A percentile compares a stretch with the other conserved stretches of the same genome.
Evolutionary conservation across 108 stramenopile genomes (phyloP).

Genomic region (Nitzschia sp.): DNA sequence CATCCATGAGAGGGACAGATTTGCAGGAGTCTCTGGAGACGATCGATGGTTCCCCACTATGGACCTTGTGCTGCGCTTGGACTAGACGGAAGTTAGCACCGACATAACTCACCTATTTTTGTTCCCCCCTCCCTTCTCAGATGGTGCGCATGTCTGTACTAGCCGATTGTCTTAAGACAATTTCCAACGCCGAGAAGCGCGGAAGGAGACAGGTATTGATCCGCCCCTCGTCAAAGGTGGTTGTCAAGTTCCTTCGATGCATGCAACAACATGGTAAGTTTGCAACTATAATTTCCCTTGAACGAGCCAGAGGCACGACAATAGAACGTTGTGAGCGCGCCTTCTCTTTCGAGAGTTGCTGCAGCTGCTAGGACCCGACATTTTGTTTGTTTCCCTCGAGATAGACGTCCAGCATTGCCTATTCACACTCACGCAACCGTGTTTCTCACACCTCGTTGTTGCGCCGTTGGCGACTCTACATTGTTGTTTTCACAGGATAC

Average conservation of each 20-base stretch:
- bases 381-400: conserved; percentile 27
- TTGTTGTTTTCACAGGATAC: conserved; percentile 82
- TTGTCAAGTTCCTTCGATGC: conserved; percentile 98
- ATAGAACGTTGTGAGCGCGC: conserved; percentile 44
- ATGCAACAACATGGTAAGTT: conserved; percentile 99
- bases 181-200: conserved; percentile 99
- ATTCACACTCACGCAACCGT: conserved; percentile 66
- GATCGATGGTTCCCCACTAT: no score
- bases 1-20: no score
- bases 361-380: conserved; percentile 54
- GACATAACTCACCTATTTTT: background rate
- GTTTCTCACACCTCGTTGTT: conserved; percentile 29
- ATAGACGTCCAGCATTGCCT: conserved; percentile 29
- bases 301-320: conserved; percentile 11
- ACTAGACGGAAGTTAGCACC: no score
- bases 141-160: conserved; percentile 99
- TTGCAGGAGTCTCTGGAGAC: no score
- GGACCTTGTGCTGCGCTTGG: no score
- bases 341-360: conserved; percentile 29
- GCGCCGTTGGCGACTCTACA: conserved; percentile 57
- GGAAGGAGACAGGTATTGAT: conserved; percentile 99
- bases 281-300: background rate
- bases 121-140: conserved; percentile 27
- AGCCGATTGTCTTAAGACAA: conserved; percentile 99
- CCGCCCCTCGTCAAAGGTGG: conserved; percentile 99